Evolutionary conservation across 805 yeast genomes (phyloP).

Genomic region (Kuraishia ogatae): DNA sequence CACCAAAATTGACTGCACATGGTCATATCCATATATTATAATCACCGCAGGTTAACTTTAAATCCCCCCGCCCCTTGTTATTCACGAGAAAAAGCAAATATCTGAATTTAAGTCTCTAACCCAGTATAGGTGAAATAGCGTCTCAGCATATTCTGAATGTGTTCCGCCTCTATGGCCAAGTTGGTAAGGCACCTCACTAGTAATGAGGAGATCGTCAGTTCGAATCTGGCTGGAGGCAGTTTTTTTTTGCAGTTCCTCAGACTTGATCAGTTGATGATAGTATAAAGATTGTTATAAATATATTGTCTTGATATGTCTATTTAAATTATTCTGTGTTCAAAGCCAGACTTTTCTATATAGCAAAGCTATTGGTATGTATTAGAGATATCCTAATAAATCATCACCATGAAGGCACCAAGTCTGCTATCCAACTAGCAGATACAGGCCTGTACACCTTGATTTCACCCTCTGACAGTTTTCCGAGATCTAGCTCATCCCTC

Average conservation of each 20-base stretch:
- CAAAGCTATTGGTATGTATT: no score
- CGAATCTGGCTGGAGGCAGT: conserved; percentile 28
- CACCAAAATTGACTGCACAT: no score
- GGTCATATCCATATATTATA: no score
- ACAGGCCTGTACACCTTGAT: conserved; percentile 40
- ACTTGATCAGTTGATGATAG: background rate
- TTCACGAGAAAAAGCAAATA: background rate
- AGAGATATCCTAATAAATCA: background rate
- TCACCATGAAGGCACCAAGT: conserved; percentile 15
- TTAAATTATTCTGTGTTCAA: no score
- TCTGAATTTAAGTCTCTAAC: background rate
- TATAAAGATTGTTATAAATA: no score
- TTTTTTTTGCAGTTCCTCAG: conserved; percentile 5
- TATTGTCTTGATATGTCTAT: no score
- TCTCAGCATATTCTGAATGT: background rate
- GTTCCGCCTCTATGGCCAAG: conserved; percentile 27
- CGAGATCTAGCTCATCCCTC: conserved; percentile 27
- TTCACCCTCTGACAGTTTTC: conserved; percentile 31
- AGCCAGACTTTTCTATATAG: no score
- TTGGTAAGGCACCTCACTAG: conserved; percentile 31
- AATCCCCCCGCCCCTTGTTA: no score
- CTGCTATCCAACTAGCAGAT: conserved; percentile 34
- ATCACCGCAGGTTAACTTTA: no score
- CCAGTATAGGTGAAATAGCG: background rate
- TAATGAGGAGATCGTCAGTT: conserved; percentile 29